These are phyloP conservation scores for Eutrema heterophyllum DNA, from an alignment of 345 rosid genomes.

Conservation along the genomic window DNA sequence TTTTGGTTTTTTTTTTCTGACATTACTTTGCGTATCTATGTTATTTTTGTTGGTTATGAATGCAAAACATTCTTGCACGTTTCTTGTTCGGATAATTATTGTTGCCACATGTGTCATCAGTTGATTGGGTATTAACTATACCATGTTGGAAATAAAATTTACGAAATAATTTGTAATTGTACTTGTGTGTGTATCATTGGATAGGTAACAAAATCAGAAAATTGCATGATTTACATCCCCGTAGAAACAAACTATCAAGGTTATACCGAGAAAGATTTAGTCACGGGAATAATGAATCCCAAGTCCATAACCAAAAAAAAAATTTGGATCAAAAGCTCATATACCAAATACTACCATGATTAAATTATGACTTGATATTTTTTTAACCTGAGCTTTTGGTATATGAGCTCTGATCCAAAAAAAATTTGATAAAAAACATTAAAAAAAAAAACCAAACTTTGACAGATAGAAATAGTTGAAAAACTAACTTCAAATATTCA, in stretches of 20 bases:
- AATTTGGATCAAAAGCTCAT: neutral
- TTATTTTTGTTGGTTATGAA: neutral
- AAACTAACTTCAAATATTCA: neutral
- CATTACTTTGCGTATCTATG: neutral
- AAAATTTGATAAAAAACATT: neutral
- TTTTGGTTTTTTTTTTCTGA: neutral
- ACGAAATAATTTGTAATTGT: too few species aligned
- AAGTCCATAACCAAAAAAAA: neutral
- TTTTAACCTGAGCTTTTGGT: too few species aligned
- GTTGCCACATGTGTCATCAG: neutral
- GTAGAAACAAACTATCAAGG: too few species aligned
- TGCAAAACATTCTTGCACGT: neutral
- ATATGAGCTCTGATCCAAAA: too few species aligned
- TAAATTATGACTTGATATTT: too few species aligned
- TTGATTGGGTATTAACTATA: too few species aligned
- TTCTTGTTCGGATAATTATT: neutral
- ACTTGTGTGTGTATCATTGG: too few species aligned
- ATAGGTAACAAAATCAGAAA: too few species aligned
- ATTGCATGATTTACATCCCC: too few species aligned
- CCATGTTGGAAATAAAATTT: too few species aligned
- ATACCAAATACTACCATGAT: too few species aligned
- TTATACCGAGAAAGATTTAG: too few species aligned
- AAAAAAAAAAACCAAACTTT: neutral
- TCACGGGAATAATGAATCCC: neutral
- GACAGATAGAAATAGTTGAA: neutral